Evolutionary conservation across 805 yeast genomes (phyloP), one percentile per base, ranked within the genome.

Genomic region (Metschnikowia lochheadii): DNA sequence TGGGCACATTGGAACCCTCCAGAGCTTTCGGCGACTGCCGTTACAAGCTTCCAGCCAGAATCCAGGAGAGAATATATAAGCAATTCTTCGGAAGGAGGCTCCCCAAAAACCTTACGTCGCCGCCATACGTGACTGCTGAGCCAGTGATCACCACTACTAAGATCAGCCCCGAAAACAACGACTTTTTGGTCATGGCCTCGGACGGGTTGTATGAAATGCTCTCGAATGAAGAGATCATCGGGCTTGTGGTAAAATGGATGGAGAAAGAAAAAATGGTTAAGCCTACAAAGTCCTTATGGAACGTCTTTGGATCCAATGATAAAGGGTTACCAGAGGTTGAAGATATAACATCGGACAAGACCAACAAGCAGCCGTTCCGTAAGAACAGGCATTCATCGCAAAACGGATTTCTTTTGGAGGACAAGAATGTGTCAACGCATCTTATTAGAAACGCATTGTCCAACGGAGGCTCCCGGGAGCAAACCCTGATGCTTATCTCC

Each of bases 1-100:
- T 94, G 57, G 99, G 99, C 0, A 83, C 94, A 10, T 77, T 94
- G 55, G 98, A 94, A 68, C 99, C 99, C 13, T 82, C 96, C 0
- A 78, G 99, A 61, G 96, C 98, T 1, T 94, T 94, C 74, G 99
- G 99, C 44, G 99, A 94, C 67, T 96, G 96, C 52, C 80, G 97
- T 54, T 94, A 89, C 65, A 94, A 94, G 64, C 79, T 96, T 76
- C 81, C 90, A 64, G 84, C 59, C 54, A 82, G 84, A 20, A 78
- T 89, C 50, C 97, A 95, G 61, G 85, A 85, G 44, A 71, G 77
- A 51, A 77, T 87, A 21, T 84, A 88, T 58, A 78, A 84, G 54
- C 84, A 83, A 59, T 84, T 90, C 57, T 91, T 92, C 64, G 95
- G 96, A 34, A 79, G 92, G 63, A 70, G 79, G 51, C 80, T 87